Percentiles rank a stretch among this genome's conserved stretches.
These are phyloP conservation scores for Penicillium sp. DNA, from an alignment of 2,329 filamentous ascomycete genomes.

Conservation along the genomic window DNA sequence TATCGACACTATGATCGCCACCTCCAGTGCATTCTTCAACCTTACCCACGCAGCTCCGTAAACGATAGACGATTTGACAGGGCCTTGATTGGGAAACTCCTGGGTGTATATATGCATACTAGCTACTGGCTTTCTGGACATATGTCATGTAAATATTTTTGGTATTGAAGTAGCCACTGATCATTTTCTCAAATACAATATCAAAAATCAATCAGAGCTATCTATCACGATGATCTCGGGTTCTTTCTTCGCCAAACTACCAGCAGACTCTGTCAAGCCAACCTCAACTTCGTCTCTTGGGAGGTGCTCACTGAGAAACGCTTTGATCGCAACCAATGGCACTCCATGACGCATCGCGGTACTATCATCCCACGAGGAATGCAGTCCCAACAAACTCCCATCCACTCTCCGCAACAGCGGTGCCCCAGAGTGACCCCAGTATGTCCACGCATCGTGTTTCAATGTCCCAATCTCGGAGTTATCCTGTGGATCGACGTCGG, in stretches of 20 bases:
- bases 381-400: slow-evolving; percentile 56
- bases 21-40: not conserved
- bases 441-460: slow-evolving; percentile 63
- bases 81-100: slow-evolving; percentile 1
- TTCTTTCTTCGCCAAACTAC: not conserved
- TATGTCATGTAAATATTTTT: slow-evolving; percentile 1
- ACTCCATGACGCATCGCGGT: slow-evolving; percentile 60
- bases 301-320: slow-evolving; percentile 42
- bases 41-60: slow-evolving; percentile 6
- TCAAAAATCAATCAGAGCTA: slow-evolving; percentile 8
- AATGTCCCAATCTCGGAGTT: slow-evolving; percentile 60
- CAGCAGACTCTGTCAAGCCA: not conserved
- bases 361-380: slow-evolving; percentile 62
- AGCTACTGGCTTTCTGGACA: not conserved
- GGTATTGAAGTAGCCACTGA: slow-evolving; percentile 2
- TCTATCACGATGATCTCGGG: slow-evolving; percentile 7
- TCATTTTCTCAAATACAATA: not conserved
- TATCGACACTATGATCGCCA: not conserved
- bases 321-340: slow-evolving; percentile 51
- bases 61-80: slow-evolving; percentile 1
- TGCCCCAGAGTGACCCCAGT: slow-evolving; percentile 63
- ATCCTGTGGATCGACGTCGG: slow-evolving; percentile 54
- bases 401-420: slow-evolving; percentile 51
- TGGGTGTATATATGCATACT: slow-evolving; percentile 9
- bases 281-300: not conserved